These are phyloP conservation scores for Albatrellus ellisii DNA, from an alignment of 768 basidiomycete species.

Conservation along the genomic window DNA sequence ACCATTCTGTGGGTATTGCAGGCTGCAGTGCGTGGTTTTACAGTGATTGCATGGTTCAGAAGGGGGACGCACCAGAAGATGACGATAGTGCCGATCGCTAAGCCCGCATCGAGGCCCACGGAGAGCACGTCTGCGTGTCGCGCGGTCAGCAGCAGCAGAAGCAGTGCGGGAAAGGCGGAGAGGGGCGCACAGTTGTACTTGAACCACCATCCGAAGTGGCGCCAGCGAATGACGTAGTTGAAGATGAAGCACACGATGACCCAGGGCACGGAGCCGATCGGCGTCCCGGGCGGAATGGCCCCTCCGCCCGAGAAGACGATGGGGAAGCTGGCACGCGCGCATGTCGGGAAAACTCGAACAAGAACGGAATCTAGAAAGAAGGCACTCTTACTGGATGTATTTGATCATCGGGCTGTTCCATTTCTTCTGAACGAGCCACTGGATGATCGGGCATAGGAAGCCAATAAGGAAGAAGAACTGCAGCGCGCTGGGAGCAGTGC, in stretches of 20 bases:
- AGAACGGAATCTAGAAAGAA: not conserved
- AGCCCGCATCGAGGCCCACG: conserved; percentile 4
- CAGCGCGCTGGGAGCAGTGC: conserved; percentile 19
- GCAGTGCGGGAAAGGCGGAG: not conserved
- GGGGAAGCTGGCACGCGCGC: conserved; percentile 17
- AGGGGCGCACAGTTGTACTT: conserved; percentile 19
- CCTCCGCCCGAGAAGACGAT: conserved; percentile 25
- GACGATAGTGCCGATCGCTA: conserved; percentile 16
- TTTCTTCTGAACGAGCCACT: conserved; percentile 21
- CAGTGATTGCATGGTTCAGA: not conserved
- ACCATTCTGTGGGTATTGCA: conserved; percentile 23
- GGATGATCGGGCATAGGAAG: conserved; percentile 41
- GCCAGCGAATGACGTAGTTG: conserved; percentile 16
- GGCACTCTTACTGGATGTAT: conserved; percentile 38
- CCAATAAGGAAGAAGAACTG: conserved; percentile 72
- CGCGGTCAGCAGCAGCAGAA: not conserved
- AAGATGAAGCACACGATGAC: conserved; percentile 29
- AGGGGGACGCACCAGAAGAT: conserved; percentile 13
- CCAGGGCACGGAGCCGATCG: conserved; percentile 28
- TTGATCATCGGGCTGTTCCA: conserved; percentile 29
- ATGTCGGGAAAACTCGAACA: not conserved
- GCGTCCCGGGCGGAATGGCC: conserved; percentile 29
- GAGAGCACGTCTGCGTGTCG: conserved; percentile 7
- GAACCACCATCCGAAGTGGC: conserved; percentile 20
- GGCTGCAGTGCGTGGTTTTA: conserved; percentile 6